phyloP scores from a whole-genome alignment of 176 grass and related monocot species.

The Neostapfia colusana region DNA sequence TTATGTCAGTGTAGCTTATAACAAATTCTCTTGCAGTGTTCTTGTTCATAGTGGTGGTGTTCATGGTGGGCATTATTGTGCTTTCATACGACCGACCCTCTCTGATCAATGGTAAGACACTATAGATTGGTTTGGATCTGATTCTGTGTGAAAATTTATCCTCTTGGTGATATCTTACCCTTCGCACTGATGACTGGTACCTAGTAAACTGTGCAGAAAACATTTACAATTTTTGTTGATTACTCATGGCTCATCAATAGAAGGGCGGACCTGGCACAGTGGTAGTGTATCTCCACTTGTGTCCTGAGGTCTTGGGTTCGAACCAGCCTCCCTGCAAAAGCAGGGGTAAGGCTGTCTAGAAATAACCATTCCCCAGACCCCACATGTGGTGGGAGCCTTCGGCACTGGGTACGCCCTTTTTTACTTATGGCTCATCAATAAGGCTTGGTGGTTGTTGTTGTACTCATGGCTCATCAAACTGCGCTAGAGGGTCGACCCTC shows the following conservation, averaged over 20 bases:
- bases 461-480: too few species aligned
- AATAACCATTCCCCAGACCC: too few species aligned
- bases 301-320: too few species aligned
- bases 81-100: conserved; percentile 92
- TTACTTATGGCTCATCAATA: too few species aligned
- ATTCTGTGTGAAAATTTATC: conserved; percentile 11
- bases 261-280: too few species aligned
- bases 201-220: not conserved
- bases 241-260: not conserved
- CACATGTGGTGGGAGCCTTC: too few species aligned
- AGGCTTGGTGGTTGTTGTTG: too few species aligned
- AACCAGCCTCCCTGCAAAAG: too few species aligned
- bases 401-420: too few species aligned
- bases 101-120: conserved; percentile 74
- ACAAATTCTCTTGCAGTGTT: conserved; percentile 60
- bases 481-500: not conserved
- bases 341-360: too few species aligned
- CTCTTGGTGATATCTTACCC: conserved; percentile 2
- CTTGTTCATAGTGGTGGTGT: conserved; percentile 97
- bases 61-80: conserved; percentile 97
- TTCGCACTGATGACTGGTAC: not conserved
- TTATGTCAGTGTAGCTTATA: conserved; percentile 7
- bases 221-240: not conserved
- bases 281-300: too few species aligned
- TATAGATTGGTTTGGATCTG: not conserved